Conservation (phyloP, 257 asterid genomes). For the Salvia splendens region DNA sequence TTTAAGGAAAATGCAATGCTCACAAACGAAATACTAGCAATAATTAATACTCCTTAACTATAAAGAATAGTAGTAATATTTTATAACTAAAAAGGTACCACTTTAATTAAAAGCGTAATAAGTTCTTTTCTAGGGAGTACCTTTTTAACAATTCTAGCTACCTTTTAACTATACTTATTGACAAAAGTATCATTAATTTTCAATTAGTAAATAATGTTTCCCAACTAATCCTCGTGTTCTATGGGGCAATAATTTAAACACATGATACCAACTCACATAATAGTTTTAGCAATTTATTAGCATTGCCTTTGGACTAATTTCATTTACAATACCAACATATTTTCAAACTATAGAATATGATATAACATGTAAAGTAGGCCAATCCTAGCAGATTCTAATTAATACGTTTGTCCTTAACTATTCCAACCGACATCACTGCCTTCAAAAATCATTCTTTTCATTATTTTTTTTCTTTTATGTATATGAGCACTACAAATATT, state of each 20-base stretch:
- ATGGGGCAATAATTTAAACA: not conserved
- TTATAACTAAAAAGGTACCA: not conserved
- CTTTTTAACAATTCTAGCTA: not conserved
- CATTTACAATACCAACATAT: not conserved
- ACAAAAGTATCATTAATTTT: not conserved
- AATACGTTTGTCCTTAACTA: conserved; percentile 12
- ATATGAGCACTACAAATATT: conserved; percentile 7
- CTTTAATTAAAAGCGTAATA: not conserved
- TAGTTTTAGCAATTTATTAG: no score
- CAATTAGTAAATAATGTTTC: not conserved
- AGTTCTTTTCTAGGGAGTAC: not conserved
- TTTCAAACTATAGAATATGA: not conserved
- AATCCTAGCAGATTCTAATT: not conserved
- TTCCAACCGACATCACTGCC: conserved; percentile 20
- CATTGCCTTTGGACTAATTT: not conserved
- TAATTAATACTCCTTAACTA: not conserved
- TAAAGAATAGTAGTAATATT: not conserved
- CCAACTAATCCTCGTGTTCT: not conserved
- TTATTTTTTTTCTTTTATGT: not conserved
- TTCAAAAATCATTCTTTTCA: not conserved
- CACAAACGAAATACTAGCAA: not conserved
- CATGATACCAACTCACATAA: no score
- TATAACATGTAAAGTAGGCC: not conserved
- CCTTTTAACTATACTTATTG: not conserved
- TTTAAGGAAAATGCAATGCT: no score